Evolutionary conservation across 306 rosid species (phyloP).

Genomic region (Citrullus mucosospermus): DNA sequence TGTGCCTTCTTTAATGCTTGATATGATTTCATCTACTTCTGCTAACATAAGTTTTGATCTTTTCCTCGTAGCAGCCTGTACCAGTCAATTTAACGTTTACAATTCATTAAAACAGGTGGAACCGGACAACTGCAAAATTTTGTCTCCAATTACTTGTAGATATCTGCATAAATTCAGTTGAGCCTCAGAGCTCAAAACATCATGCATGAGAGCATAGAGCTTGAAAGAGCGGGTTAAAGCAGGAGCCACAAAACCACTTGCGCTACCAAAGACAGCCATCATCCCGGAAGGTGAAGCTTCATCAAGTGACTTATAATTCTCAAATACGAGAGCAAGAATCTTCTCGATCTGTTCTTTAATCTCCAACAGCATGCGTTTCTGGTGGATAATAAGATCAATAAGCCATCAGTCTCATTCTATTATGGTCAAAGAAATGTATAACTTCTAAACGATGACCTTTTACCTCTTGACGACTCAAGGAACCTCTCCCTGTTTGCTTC

Average conservation of each 20-base stretch:
- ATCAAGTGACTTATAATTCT: conserved; percentile 89
- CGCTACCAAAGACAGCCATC: conserved; percentile 54
- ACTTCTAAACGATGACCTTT: neutral
- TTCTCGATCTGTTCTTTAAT: conserved; percentile 83
- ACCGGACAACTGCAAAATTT: neutral
- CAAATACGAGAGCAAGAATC: conserved; percentile 57
- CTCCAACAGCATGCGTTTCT: conserved; percentile 91
- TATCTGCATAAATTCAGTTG: conserved; percentile 74
- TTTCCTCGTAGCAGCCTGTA: conserved; percentile 83
- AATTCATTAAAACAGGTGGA: neutral
- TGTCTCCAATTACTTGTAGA: conserved; percentile 55
- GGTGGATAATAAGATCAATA: neutral
- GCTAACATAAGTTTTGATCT: conserved; percentile 63
- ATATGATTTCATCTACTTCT: conserved; percentile 82
- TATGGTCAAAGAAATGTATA: neutral
- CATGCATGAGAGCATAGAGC: conserved; percentile 77
- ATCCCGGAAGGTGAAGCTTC: conserved; percentile 72
- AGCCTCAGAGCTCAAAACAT: conserved; percentile 75
- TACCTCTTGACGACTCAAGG: conserved; percentile 97
- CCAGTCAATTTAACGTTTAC: conserved; percentile 2
- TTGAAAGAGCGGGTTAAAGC: conserved; percentile 77
- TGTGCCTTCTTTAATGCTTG: conserved; percentile 47
- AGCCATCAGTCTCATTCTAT: neutral
- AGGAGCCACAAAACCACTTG: conserved; percentile 62
- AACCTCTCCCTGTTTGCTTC: conserved; percentile 59